These are phyloP conservation scores for Apophysomyces trapeziformis DNA, from an alignment of 371 early-diverging fungal genomes.

Conservation along the genomic window DNA sequence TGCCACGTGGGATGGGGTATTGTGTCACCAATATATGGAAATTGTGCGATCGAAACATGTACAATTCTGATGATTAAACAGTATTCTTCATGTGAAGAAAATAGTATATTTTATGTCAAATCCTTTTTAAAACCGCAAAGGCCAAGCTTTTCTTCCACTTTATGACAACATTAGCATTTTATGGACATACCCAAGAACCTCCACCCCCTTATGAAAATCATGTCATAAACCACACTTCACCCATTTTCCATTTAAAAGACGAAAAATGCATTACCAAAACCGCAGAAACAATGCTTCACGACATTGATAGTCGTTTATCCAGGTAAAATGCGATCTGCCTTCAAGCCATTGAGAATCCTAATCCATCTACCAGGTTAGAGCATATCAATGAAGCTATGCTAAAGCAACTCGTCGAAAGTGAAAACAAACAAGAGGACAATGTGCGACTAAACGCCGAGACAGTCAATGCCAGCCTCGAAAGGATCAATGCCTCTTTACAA, in stretches of 20 bases:
- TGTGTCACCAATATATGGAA: neutral
- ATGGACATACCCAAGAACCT: neutral
- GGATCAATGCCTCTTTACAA: neutral
- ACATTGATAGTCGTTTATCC: neutral
- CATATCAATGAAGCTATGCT: slow-evolving; percentile 3
- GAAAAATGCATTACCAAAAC: neutral
- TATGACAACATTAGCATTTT: slow-evolving; percentile 5
- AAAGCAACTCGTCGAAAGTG: neutral
- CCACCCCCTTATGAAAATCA: slow-evolving; percentile 1
- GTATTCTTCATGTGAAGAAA: slow-evolving; percentile 4
- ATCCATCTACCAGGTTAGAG: neutral
- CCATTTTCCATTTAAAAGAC: neutral
- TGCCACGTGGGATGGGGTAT: slow-evolving; percentile 3
- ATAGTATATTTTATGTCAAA: slow-evolving; percentile 5
- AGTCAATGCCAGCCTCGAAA: neutral
- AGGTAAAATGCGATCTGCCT: neutral
- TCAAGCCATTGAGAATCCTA: neutral
- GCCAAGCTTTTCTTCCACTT: slow-evolving; percentile 5
- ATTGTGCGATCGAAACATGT: slow-evolving; percentile 1
- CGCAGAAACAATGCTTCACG: neutral
- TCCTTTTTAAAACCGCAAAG: neutral
- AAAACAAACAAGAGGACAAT: neutral
- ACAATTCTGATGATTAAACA: neutral
- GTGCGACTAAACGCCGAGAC: neutral
- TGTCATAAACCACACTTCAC: neutral